phyloP scores from a whole-genome alignment of 768 basidiomycete genomes.

The Suillus sp. region DNA sequence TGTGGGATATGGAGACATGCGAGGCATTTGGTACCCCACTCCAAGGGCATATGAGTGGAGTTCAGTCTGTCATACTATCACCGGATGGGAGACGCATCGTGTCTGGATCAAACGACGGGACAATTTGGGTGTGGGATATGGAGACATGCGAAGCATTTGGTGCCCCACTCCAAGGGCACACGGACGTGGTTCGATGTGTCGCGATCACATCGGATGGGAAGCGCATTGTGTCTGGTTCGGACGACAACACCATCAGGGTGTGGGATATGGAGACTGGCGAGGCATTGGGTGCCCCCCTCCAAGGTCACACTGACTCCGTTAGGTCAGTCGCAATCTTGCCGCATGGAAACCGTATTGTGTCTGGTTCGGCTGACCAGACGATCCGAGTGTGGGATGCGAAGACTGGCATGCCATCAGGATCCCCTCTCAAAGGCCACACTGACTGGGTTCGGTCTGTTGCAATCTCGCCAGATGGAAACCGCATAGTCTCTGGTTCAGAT shows the following conservation, averaged over 20 bases:
- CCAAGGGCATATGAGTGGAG: neutral
- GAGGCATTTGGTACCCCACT: neutral
- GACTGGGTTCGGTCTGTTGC: neutral
- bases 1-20: conserved; percentile 18
- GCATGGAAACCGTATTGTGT: conserved; percentile 7
- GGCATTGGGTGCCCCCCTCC: neutral
- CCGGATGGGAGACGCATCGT: conserved; percentile 1
- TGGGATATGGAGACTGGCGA: conserved; percentile 16
- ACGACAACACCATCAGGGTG: neutral
- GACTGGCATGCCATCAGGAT: neutral
- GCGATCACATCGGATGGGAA: conserved; percentile 14
- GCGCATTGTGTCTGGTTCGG: conserved; percentile 5
- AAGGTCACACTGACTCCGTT: neutral
- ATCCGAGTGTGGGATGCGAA: conserved; percentile 8
- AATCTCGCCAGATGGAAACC: neutral
- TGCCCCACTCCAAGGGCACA: conserved; percentile 3
- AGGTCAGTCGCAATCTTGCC: neutral
- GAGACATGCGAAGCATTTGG: neutral
- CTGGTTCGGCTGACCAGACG: conserved; percentile 8
- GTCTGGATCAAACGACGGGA: conserved; percentile 5
- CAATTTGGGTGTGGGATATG: conserved; percentile 7
- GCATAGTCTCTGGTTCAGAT: neutral
- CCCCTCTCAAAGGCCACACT: conserved; percentile 6
- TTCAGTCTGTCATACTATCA: neutral
- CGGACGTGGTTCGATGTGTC: conserved; percentile 9